Conservation (phyloP, 2,329 filamentous ascomycete species). For the Xylaria polymorpha region DNA sequence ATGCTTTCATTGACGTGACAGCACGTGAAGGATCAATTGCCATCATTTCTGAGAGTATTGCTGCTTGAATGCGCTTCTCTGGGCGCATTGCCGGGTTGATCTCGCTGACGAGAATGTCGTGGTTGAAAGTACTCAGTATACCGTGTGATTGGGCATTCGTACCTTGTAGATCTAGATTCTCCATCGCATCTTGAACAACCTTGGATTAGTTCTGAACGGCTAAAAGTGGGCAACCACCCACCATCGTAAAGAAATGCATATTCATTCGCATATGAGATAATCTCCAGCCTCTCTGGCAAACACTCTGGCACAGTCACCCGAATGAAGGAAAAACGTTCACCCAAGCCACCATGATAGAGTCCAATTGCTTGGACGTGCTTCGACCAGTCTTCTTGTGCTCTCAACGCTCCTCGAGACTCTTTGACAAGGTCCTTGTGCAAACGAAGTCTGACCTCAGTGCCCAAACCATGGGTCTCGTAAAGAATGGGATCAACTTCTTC, state of each 20-base stretch:
- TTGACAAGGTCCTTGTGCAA: constrained; percentile 36
- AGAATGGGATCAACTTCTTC: constrained; percentile 40
- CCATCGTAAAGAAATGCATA: constrained; percentile 55
- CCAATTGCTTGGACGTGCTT: constrained; percentile 45
- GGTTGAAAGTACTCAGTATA: not conserved
- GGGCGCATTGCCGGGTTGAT: not conserved
- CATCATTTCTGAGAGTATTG: constrained; percentile 43
- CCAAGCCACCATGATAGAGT: constrained; percentile 48
- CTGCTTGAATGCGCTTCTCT: constrained; percentile 13
- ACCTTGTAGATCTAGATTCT: constrained; percentile 32
- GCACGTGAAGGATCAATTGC: constrained; percentile 43
- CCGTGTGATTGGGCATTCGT: not conserved
- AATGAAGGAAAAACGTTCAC: constrained; percentile 47
- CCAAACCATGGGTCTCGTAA: constrained; percentile 48
- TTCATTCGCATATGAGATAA: constrained; percentile 55
- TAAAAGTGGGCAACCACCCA: too few relatives aligned
- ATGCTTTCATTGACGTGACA: constrained; percentile 41
- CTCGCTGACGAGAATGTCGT: not conserved
- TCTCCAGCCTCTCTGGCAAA: constrained; percentile 53
- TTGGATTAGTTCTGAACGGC: too few relatives aligned
- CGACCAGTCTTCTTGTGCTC: constrained; percentile 52
- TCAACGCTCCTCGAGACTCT: constrained; percentile 46
- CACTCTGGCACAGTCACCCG: constrained; percentile 52
- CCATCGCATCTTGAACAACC: too few relatives aligned
- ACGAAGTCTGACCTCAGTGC: constrained; percentile 43